A percentile compares a stretch with the other conserved stretches of the same genome.
Conservation (phyloP, 768 basidiomycete genomes). For the Aureoboletus auriporus region DNA sequence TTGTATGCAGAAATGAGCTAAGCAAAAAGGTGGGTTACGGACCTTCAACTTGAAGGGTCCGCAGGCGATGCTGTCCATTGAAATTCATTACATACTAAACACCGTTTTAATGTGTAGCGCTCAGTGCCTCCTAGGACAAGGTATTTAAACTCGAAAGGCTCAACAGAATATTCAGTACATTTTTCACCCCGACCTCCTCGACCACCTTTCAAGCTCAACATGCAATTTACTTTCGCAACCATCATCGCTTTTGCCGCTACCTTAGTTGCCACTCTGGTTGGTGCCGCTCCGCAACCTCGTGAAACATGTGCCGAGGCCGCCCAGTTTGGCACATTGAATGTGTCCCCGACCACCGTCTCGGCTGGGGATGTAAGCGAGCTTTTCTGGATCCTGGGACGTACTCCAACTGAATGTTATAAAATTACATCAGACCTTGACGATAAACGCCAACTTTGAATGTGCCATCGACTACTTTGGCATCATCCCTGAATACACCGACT, state of each 20-base stretch:
- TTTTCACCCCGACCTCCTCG: not conserved
- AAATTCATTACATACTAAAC: no score
- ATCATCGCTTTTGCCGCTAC: slow-evolving; percentile 9
- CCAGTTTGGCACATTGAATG: slow-evolving; percentile 12
- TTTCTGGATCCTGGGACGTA: not conserved
- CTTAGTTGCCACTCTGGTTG: slow-evolving; percentile 3
- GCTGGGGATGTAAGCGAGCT: slow-evolving; percentile 21
- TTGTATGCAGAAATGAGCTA: no score
- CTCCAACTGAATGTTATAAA: slow-evolving; percentile 1
- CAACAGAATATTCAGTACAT: not conserved
- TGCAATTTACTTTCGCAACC: slow-evolving; percentile 15
- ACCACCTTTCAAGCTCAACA: slow-evolving; percentile 1
- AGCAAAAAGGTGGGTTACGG: no score
- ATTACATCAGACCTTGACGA: slow-evolving; percentile 13
- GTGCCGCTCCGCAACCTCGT: slow-evolving; percentile 18
- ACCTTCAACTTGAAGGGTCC: no score
- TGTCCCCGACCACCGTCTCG: slow-evolving; percentile 21
- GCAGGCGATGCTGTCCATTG: no score
- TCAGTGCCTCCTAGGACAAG: not conserved
- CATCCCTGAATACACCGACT: slow-evolving; percentile 27
- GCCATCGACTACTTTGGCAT: slow-evolving; percentile 16
- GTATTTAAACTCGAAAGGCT: slow-evolving; percentile 9
- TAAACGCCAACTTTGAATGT: slow-evolving; percentile 24
- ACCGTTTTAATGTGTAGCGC: no score
- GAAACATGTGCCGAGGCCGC: slow-evolving; percentile 20